Evolutionary conservation across 306 rosid genomes (phyloP).

Genomic region (Calophaca sinica): DNA sequence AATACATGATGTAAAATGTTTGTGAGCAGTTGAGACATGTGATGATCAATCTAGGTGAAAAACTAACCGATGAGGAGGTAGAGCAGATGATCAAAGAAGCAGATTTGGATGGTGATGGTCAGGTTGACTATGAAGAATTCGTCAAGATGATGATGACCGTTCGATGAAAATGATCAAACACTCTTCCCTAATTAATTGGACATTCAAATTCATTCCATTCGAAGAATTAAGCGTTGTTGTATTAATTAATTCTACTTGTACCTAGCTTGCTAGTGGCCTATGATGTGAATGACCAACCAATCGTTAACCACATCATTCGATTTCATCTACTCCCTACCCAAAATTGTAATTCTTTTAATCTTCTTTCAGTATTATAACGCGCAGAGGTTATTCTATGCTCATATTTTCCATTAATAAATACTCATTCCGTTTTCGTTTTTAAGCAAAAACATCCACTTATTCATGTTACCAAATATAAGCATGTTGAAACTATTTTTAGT

Average conservation of each 20-base stretch:
- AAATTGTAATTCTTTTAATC: constrained; percentile 33
- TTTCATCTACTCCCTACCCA: constrained; percentile 43
- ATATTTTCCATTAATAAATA: no score
- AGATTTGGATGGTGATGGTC: constrained; percentile 95
- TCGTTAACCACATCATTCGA: constrained; percentile 41
- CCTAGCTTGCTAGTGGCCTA: constrained; percentile 34
- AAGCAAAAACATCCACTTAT: no score
- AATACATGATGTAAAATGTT: no score
- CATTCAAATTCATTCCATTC: constrained; percentile 38
- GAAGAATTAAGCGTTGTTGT: constrained; percentile 3
- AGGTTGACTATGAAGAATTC: constrained; percentile 85
- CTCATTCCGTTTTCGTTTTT: no score
- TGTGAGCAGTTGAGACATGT: constrained; percentile 81
- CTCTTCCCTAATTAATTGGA: neutral
- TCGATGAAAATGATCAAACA: constrained; percentile 51
- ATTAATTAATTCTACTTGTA: neutral
- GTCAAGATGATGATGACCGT: constrained; percentile 88
- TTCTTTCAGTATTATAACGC: constrained; percentile 1
- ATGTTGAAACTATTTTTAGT: no score
- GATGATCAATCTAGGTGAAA: constrained; percentile 89
- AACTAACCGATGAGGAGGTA: constrained; percentile 83
- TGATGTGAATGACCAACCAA: constrained; percentile 47
- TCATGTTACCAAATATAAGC: no score
- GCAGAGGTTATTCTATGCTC: no score
- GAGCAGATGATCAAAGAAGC: constrained; percentile 94